Conservation (phyloP, 2,329 filamentous ascomycete species). For the Westerdykella sp. region DNA sequence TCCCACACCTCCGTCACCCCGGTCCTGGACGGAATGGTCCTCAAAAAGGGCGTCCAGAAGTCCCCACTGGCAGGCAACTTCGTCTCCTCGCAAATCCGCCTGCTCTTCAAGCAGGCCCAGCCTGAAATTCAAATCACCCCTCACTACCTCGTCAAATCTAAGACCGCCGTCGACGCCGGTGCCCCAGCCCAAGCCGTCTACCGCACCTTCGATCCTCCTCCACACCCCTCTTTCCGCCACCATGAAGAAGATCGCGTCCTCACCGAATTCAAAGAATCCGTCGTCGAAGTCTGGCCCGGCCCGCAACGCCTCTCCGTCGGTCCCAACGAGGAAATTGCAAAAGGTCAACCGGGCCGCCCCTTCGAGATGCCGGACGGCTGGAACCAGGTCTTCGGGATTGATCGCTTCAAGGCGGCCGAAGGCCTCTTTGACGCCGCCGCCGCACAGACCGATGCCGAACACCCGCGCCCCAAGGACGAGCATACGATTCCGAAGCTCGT, state of each 20-base stretch:
- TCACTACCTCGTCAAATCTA: conserved; percentile 81
- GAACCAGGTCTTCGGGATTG: conserved; percentile 89
- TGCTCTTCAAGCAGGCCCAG: conserved; percentile 61
- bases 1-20: conserved; percentile 84
- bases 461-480: conserved; percentile 55
- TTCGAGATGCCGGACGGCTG: conserved; percentile 97
- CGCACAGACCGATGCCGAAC: conserved; percentile 52
- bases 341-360: conserved; percentile 68
- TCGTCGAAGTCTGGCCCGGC: conserved; percentile 83
- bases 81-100: conserved; percentile 80
- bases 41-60: conserved; percentile 79
- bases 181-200: conserved; percentile 70
- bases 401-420: conserved; percentile 80
- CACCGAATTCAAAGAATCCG: conserved; percentile 95
- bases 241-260: conserved; percentile 90
- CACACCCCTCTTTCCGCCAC: conserved; percentile 64
- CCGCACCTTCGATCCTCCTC: conserved; percentile 57
- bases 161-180: conserved; percentile 81
- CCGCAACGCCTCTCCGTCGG: conserved; percentile 57
- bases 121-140: conserved; percentile 73
- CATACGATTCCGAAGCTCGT: conserved; percentile 83
- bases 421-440: conserved; percentile 84
- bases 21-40: conserved; percentile 87
- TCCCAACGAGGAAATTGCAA: conserved; percentile 69
- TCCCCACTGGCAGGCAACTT: conserved; percentile 84